A percentile compares a stretch with the other conserved stretches of the same genome.
Evolutionary conservation across 345 rosid genomes (phyloP).

Genomic region (Sisymbrium irio): DNA sequence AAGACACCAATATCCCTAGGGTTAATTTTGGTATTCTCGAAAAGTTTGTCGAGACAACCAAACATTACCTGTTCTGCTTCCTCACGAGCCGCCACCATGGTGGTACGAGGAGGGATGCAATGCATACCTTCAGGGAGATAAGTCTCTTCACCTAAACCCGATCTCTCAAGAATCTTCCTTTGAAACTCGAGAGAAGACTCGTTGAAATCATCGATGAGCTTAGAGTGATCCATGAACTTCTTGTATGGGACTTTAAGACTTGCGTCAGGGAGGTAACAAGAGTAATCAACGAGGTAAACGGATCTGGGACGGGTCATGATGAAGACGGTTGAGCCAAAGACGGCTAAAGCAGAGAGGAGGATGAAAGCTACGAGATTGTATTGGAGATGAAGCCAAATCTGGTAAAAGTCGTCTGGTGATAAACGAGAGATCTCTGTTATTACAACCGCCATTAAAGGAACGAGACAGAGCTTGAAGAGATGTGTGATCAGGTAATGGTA

Average conservation of each 20-base stretch:
- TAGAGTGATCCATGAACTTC: slow-evolving; percentile 79
- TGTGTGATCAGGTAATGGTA: slow-evolving; percentile 75
- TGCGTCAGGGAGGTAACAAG: slow-evolving; percentile 63
- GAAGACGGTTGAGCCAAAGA: slow-evolving; percentile 67
- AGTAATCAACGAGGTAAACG: slow-evolving; percentile 38
- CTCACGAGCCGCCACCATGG: slow-evolving; percentile 82
- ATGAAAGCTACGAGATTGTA: slow-evolving; percentile 72
- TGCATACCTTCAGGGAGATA: slow-evolving; percentile 81
- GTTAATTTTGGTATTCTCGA: slow-evolving; percentile 62
- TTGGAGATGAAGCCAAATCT: slow-evolving; percentile 81
- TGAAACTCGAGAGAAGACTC: slow-evolving; percentile 84
- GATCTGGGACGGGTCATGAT: slow-evolving; percentile 85
- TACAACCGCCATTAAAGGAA: slow-evolving; percentile 66
- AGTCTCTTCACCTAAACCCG: slow-evolving; percentile 95
- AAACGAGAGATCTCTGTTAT: slow-evolving; percentile 55
- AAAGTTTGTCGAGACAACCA: slow-evolving; percentile 71
- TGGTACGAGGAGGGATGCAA: slow-evolving; percentile 68
- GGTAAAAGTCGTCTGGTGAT: slow-evolving; percentile 58
- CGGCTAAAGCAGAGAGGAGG: slow-evolving; percentile 58
- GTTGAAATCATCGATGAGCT: slow-evolving; percentile 65
- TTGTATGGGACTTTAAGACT: slow-evolving; percentile 49
- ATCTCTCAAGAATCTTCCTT: slow-evolving; percentile 71
- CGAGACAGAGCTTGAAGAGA: slow-evolving; percentile 64
- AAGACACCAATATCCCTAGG: slow-evolving; percentile 84
- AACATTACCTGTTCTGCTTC: slow-evolving; percentile 96